Evolutionary conservation across 805 yeast genomes (phyloP), one percentile per base, ranked within the genome.

Genomic region (Yarrowia sp.): DNA sequence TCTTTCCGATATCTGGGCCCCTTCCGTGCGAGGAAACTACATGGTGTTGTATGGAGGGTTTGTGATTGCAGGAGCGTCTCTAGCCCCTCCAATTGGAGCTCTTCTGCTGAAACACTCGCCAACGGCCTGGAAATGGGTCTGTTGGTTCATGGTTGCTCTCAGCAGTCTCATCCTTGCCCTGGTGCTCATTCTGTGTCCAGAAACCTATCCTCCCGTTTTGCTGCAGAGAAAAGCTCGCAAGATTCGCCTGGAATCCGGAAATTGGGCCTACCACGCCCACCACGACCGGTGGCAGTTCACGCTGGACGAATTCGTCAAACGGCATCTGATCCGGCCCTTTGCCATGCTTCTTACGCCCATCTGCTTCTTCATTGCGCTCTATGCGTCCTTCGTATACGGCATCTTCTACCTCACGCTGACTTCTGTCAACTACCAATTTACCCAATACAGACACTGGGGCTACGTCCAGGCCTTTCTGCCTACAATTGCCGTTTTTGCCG

Each of bases 211-310:
- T 26, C 85, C 86, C 0, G 76, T 83, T 3, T 70, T 85, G 35
- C 71, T 85, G 54, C 78, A 77, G n/a, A 67, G 77, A 52, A 83
- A 86, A 66, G 89, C 89, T 0, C 75, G 77, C 65, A 73, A 79
- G 49, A 70, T 84, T 52, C 77, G 89, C 67, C 75, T 79, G 66
- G 79, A 81, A 65, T 83, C 86, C 2, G 85, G 84, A 6, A 85
- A 83, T 70, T 68, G 68, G 17, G 73, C 77, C 64, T 80, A 79
- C 76, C 90, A 91, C 90, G 90, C 98, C 22, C 96, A 90, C 76
- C 96, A 90, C 74, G 98, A 92, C 74, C 95, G 93, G 32, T 85
- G 84, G 73, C 90, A 90, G 56, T 74, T 91, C 74, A 77, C 88
- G 1, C 73, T 89, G 54, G 79, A 78, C 35, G 96, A 92, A 74